Evolutionary conservation across 495 filamentous ascomycete species (phyloP).

Genomic region (Pseudevernia furfuracea): DNA sequence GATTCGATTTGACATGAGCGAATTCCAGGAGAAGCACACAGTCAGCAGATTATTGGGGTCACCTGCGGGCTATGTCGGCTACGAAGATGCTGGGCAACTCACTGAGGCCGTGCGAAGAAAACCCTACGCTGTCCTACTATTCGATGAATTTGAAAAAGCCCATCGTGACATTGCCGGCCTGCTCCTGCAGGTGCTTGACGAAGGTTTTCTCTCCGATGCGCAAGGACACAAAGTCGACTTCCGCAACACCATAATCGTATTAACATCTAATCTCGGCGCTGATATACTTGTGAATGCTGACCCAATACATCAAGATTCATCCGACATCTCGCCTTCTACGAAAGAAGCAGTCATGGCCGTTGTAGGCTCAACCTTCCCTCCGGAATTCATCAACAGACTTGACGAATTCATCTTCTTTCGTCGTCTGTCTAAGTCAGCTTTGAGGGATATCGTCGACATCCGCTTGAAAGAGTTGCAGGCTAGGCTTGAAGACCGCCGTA

Average conservation of each 20-base stretch:
- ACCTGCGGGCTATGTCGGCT: conserved; percentile 90
- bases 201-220: conserved; percentile 89
- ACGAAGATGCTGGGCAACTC: conserved; percentile 93
- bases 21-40: conserved; percentile 97
- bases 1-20: conserved; percentile 92
- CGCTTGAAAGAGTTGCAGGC: conserved; percentile 75
- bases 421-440: conserved; percentile 64
- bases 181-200: conserved; percentile 92
- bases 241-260: conserved; percentile 88
- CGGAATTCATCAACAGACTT: conserved; percentile 93
- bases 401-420: conserved; percentile 97
- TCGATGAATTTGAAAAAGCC: conserved; percentile 97
- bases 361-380: conserved; percentile 69
- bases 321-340: conserved; percentile 57
- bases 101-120: conserved; percentile 94
- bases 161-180: conserved; percentile 90
- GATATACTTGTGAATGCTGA: conserved; percentile 43
- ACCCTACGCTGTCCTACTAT: conserved; percentile 88
- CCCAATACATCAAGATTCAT: conserved; percentile 36
- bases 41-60: conserved; percentile 86
- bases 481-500: conserved; percentile 79
- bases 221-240: conserved; percentile 97
- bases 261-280: conserved; percentile 80
- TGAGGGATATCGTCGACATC: conserved; percentile 91
- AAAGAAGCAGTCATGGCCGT: conserved; percentile 81